Percentiles rank a stretch among this genome's conserved stretches.
phyloP scores from a whole-genome alignment of 257 asterid species.

The Forsythia suspensa region DNA sequence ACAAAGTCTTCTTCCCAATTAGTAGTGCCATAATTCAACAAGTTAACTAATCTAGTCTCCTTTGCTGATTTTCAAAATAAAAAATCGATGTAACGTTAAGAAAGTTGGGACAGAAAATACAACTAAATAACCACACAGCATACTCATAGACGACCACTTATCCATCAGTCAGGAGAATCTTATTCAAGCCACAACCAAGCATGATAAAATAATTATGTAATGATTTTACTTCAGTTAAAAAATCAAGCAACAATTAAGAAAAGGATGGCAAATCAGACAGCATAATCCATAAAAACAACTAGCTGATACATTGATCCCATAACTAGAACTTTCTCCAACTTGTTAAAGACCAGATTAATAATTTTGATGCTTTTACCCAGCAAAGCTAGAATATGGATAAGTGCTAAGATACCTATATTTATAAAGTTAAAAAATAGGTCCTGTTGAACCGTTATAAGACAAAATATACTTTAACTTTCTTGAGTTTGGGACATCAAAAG shows the following conservation, averaged over 20 bases:
- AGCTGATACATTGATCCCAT: background rate
- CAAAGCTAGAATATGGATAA: background rate
- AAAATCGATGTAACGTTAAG: background rate
- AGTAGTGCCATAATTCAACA: background rate
- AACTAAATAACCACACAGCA: background rate
- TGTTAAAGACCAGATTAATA: background rate
- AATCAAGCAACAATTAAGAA: background rate
- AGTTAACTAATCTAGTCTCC: background rate
- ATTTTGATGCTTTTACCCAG: background rate
- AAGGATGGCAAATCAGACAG: background rate
- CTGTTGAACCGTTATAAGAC: background rate
- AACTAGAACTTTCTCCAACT: background rate
- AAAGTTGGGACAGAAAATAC: background rate
- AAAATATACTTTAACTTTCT: background rate
- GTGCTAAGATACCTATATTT: background rate
- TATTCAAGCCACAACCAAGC: background rate
- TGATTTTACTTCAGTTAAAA: background rate
- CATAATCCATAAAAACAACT: background rate
- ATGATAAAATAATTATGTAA: background rate
- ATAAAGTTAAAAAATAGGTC: background rate
- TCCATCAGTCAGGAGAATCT: background rate
- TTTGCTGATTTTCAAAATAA: background rate
- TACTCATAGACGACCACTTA: background rate
- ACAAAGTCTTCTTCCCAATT: background rate
- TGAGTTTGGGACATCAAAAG: background rate